Conservation (phyloP, 345 rosid species). For the Eucalyptus curtisii region DNA sequence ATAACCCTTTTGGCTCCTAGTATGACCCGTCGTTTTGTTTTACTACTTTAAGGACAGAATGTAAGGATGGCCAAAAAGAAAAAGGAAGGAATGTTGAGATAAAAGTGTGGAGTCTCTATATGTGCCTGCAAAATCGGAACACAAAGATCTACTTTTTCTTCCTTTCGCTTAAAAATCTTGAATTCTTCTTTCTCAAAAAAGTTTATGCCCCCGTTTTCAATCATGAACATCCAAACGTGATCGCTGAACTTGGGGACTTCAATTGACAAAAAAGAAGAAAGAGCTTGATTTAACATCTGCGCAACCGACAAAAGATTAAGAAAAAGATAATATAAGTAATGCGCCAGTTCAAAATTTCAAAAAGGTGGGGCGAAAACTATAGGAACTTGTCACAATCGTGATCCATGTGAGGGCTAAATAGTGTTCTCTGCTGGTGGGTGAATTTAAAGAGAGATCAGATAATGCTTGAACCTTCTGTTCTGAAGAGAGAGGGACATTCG, state of each 20-base stretch:
- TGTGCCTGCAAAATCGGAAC: not conserved
- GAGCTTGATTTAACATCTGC: not conserved
- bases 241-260: not conserved
- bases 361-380: not conserved
- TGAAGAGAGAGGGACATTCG: not conserved
- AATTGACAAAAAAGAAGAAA: not conserved
- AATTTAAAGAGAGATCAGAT: not conserved
- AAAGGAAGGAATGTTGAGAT: not conserved
- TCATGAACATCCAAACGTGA: not conserved
- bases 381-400: not conserved
- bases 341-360: not conserved
- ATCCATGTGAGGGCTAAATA: not conserved
- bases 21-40: not conserved
- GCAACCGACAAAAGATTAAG: not conserved
- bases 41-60: not conserved
- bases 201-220: not conserved
- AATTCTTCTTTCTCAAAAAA: not conserved
- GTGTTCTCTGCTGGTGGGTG: not conserved
- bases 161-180: not conserved
- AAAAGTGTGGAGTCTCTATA: not conserved
- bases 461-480: not conserved
- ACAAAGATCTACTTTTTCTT: not conserved
- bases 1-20: not conserved
- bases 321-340: not conserved
- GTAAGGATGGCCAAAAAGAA: not conserved